Percentiles rank a stretch among this genome's conserved stretches.
phyloP scores from a whole-genome alignment of 345 rosid genomes.

The Excoecaria agallocha region DNA sequence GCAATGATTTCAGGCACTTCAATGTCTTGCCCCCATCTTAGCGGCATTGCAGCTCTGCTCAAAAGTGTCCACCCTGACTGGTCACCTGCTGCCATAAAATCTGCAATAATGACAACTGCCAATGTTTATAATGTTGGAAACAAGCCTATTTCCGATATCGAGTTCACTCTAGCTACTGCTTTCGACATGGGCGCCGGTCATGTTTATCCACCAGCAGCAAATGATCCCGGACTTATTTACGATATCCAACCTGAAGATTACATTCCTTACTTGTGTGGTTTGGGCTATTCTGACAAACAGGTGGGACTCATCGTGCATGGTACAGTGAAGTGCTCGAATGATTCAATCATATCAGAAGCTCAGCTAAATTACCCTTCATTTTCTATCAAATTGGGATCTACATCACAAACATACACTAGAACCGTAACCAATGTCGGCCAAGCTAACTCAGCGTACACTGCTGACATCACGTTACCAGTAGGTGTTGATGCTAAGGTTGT shows the following conservation, averaged over 20 bases:
- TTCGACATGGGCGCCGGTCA: conserved; percentile 51
- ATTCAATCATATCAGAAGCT: conserved; percentile 17
- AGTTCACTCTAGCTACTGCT: conserved; percentile 28
- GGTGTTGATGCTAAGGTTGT: conserved; percentile 11
- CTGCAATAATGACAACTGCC: conserved; percentile 53
- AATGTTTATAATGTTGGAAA: background rate
- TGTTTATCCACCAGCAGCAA: conserved; percentile 42
- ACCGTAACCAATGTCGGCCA: conserved; percentile 19
- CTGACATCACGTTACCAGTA: background rate
- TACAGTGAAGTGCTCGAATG: conserved; percentile 13
- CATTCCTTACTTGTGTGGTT: conserved; percentile 19
- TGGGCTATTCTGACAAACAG: conserved; percentile 4
- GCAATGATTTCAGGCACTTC: conserved; percentile 51
- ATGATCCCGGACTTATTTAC: conserved; percentile 50
- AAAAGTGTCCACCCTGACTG: conserved; percentile 46
- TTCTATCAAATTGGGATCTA: conserved; percentile 14
- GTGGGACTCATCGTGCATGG: conserved; percentile 1
- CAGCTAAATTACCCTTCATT: conserved; percentile 24
- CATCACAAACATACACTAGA: conserved; percentile 17
- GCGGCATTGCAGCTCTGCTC: conserved; percentile 57
- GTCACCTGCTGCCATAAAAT: conserved; percentile 62
- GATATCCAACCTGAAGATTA: conserved; percentile 28
- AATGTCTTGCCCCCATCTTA: conserved; percentile 59
- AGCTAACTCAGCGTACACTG: background rate
- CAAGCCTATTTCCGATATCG: conserved; percentile 8